These are phyloP conservation scores for Xylaria nigripes DNA, from an alignment of 495 filamentous ascomycete species.

Conservation along the genomic window DNA sequence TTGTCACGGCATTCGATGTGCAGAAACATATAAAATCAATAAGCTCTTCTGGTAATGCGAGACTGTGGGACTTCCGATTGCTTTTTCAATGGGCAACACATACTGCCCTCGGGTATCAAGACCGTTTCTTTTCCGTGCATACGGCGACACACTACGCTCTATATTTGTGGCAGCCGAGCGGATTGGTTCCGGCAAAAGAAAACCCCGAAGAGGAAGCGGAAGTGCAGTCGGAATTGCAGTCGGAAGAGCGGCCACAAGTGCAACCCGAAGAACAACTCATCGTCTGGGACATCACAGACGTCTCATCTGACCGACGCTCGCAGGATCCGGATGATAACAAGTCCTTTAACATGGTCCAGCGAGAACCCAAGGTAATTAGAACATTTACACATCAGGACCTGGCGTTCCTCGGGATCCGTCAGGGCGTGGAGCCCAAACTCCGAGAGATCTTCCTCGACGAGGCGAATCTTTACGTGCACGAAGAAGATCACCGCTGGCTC, in stretches of 20 bases:
- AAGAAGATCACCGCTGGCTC: constrained; percentile 46
- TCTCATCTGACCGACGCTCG: constrained; percentile 47
- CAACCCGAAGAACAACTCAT: no score
- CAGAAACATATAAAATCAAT: constrained; percentile 8
- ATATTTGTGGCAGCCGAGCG: constrained; percentile 60
- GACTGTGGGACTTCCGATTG: constrained; percentile 41
- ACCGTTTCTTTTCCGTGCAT: constrained; percentile 60
- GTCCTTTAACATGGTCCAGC: background rate
- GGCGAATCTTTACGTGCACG: constrained; percentile 42
- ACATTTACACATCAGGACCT: constrained; percentile 50
- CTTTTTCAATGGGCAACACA: constrained; percentile 67
- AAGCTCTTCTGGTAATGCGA: background rate
- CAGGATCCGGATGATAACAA: constrained; percentile 30
- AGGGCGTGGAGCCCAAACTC: constrained; percentile 46
- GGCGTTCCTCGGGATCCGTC: constrained; percentile 49
- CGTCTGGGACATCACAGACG: constrained; percentile 59
- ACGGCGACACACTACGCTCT: constrained; percentile 55
- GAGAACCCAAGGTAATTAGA: constrained; percentile 45
- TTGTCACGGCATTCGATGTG: constrained; percentile 55
- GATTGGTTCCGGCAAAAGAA: constrained; percentile 50
- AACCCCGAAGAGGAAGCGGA: constrained; percentile 56
- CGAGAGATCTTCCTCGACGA: constrained; percentile 49
- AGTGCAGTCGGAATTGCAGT: no score
- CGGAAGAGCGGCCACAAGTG: no score
- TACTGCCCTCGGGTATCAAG: constrained; percentile 44